A percentile compares a stretch with the other conserved stretches of the same genome.
phyloP scores from a whole-genome alignment of 306 rosid species.

The Cyclanthera cordifolia region DNA sequence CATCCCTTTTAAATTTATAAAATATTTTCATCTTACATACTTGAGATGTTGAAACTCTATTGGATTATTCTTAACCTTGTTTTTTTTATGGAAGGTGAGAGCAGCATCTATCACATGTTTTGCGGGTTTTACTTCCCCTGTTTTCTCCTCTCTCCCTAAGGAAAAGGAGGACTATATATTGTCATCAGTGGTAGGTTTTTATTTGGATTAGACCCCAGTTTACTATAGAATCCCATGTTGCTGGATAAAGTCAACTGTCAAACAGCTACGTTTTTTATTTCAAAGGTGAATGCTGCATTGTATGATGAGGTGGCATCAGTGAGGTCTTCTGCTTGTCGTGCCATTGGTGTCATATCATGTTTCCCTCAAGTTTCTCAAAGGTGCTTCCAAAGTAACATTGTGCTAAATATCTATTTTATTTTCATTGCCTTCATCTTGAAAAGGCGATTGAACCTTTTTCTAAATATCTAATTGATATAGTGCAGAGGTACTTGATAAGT shows the following conservation, averaged over 20 bases:
- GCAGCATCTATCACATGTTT: constrained; percentile 82
- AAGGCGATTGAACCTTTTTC: constrained; percentile 4
- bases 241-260: constrained; percentile 13
- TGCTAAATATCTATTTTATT: constrained; percentile 17
- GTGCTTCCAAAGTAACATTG: constrained; percentile 32
- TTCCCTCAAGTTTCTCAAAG: constrained; percentile 80
- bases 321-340: constrained; percentile 93
- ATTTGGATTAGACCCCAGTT: constrained; percentile 8
- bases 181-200: constrained; percentile 52
- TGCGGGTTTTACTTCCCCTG: constrained; percentile 88
- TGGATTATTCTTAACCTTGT: not conserved
- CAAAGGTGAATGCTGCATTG: constrained; percentile 52
- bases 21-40: not conserved
- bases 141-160: constrained; percentile 47
- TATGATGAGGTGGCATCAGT: constrained; percentile 60
- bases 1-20: not conserved
- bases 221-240: constrained; percentile 7
- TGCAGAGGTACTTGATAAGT: constrained; percentile 70
- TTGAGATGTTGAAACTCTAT: not conserved
- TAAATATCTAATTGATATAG: constrained; percentile 33
- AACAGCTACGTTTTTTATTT: constrained; percentile 7
- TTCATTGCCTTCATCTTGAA: not conserved
- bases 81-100: constrained; percentile 58
- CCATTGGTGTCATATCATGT: constrained; percentile 84
- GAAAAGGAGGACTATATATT: constrained; percentile 57